Conservation (phyloP, 1,284 basidiomycete genomes). For the Apiotrichum sp. region DNA sequence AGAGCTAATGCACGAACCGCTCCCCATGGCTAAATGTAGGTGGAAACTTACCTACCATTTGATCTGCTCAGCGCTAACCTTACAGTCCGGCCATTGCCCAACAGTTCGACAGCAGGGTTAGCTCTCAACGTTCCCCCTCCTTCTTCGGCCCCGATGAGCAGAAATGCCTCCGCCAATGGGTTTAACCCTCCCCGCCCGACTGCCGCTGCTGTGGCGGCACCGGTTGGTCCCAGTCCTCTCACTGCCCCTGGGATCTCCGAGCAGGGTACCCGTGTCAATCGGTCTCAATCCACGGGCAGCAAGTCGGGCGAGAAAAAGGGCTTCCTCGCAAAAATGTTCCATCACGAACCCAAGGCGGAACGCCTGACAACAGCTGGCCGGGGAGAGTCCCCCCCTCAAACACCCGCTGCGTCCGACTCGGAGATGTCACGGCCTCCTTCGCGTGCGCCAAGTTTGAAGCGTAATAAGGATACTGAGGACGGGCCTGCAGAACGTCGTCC, state of each 20-base stretch:
- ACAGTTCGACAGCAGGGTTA: conserved; percentile 10
- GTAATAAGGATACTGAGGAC: conserved; percentile 17
- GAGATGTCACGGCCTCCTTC: conserved; percentile 36
- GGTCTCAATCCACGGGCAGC: conserved; percentile 18
- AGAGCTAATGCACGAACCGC: conserved; percentile 21
- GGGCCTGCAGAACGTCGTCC: conserved; percentile 4
- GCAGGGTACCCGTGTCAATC: conserved; percentile 5
- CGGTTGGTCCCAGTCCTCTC: too few relatives aligned
- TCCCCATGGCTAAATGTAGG: conserved; percentile 37
- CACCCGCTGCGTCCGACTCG: conserved; percentile 31
- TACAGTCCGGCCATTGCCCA: conserved; percentile 39
- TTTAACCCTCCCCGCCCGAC: neutral
- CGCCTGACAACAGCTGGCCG: conserved; percentile 19
- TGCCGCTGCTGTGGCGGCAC: neutral
- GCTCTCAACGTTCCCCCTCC: conserved; percentile 27
- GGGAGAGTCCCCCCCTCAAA: conserved; percentile 35
- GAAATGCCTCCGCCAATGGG: conserved; percentile 28
- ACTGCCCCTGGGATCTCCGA: conserved; percentile 2
- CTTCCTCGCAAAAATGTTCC: conserved; percentile 47
- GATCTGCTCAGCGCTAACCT: neutral
- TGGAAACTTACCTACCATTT: neutral
- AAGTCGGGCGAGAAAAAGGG: conserved; percentile 41
- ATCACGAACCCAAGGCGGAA: conserved; percentile 34
- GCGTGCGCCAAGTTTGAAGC: conserved; percentile 26
- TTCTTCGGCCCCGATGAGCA: conserved; percentile 35